phyloP scores from a whole-genome alignment of 2,329 filamentous ascomycete species.

The Fusarium hostae region DNA sequence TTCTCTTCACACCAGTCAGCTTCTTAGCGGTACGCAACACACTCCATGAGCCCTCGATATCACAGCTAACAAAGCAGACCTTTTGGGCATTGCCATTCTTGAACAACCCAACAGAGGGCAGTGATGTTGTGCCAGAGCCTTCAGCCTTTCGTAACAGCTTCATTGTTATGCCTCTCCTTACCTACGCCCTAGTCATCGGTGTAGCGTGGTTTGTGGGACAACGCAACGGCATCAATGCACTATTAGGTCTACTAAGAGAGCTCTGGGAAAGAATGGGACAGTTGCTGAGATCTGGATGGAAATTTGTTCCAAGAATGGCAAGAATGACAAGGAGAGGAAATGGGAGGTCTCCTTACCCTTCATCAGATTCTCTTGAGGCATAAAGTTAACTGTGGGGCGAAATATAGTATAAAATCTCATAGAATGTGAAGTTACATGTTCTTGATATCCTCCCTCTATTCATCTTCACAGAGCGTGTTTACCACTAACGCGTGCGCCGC shows the following conservation, averaged over 20 bases:
- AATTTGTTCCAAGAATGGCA: not conserved
- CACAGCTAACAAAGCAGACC: accelerated
- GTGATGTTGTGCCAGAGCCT: accelerated
- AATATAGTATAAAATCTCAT: not conserved
- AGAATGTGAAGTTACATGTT: not conserved
- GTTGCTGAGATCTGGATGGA: accelerated
- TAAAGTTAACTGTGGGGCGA: too few relatives aligned
- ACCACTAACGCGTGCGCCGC: too few relatives aligned
- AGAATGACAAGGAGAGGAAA: accelerated
- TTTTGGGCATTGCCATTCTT: not conserved
- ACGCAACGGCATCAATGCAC: accelerated
- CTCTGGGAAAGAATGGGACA: accelerated
- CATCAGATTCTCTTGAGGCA: too few relatives aligned
- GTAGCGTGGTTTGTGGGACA: not conserved
- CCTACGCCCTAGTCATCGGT: accelerated
- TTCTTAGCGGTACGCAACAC: not conserved
- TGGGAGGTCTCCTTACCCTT: too few relatives aligned
- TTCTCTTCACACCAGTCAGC: not conserved
- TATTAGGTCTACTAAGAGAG: accelerated
- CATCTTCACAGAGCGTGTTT: too few relatives aligned
- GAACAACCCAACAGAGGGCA: not conserved
- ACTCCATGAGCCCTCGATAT: accelerated
- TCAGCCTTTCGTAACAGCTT: not conserved
- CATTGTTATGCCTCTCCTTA: not conserved
- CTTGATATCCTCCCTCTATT: not conserved